These are phyloP conservation scores for Alternaria arborescens DNA, from an alignment of 2,329 filamentous ascomycete genomes.

Conservation along the genomic window DNA sequence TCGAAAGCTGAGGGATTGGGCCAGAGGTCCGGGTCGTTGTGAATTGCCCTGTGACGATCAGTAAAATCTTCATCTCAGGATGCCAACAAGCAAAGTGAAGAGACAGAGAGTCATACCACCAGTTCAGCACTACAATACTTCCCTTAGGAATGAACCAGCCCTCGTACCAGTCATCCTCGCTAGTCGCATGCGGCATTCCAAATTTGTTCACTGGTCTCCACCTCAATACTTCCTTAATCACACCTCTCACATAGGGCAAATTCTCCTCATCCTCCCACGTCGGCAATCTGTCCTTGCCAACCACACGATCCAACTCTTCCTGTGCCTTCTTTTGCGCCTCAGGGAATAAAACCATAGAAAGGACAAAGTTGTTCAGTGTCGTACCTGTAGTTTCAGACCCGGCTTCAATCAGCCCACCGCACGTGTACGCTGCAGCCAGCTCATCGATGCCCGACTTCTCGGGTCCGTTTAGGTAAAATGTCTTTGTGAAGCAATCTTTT, in stretches of 20 bases:
- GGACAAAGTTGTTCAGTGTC: slow-evolving; percentile 43
- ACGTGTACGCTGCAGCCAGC: slow-evolving; percentile 45
- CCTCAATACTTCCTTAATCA: slow-evolving; percentile 44
- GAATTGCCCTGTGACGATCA: slow-evolving; percentile 39
- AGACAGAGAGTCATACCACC: slow-evolving; percentile 33
- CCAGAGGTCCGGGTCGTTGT: slow-evolving; percentile 40
- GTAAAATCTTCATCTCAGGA: not conserved
- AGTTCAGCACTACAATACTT: slow-evolving; percentile 43
- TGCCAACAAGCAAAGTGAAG: not conserved
- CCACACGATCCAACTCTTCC: slow-evolving; percentile 41
- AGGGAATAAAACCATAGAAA: slow-evolving; percentile 42
- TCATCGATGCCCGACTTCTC: slow-evolving; percentile 47
- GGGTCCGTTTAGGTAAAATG: slow-evolving; percentile 45
- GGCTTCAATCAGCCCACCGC: slow-evolving; percentile 46
- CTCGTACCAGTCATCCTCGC: slow-evolving; percentile 47
- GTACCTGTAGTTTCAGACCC: slow-evolving; percentile 46
- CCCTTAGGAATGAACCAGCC: slow-evolving; percentile 54
- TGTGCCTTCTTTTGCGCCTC: slow-evolving; percentile 37
- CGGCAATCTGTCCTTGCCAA: slow-evolving; percentile 42
- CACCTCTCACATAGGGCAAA: slow-evolving; percentile 47
- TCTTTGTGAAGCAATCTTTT: slow-evolving; percentile 46
- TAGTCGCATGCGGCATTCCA: slow-evolving; percentile 46
- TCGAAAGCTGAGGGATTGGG: slow-evolving; percentile 43
- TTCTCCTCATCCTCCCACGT: slow-evolving; percentile 41
- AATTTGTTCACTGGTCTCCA: slow-evolving; percentile 46